phyloP scores from a whole-genome alignment of 1,139 yeast species.

The Sugiyamaella castrensis region DNA sequence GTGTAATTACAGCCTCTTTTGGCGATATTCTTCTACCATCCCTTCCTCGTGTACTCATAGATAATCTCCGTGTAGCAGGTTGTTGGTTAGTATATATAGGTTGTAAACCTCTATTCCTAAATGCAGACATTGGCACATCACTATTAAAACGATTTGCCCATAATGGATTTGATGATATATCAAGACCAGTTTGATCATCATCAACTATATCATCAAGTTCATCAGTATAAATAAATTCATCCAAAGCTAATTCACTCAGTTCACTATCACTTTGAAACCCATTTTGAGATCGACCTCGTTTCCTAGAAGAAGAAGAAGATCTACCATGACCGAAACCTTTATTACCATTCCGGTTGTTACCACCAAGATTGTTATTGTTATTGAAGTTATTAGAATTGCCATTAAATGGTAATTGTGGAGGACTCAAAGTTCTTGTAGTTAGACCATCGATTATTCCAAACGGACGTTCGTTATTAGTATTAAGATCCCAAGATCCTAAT shows the following conservation, averaged over 20 bases:
- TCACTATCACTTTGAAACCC: constrained; percentile 38
- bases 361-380: constrained; percentile 23
- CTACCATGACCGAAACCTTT: constrained; percentile 1
- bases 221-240: constrained; percentile 82
- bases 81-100: constrained; percentile 15
- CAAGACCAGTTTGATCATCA: constrained; percentile 31
- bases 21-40: constrained; percentile 18
- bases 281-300: constrained; percentile 18
- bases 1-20: constrained; percentile 38
- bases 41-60: constrained; percentile 12
- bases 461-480: constrained; percentile 57
- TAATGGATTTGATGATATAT: constrained; percentile 18
- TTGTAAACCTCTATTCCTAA: constrained; percentile 68
- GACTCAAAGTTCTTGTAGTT: constrained; percentile 75
- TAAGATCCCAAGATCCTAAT: constrained; percentile 89
- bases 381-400: constrained; percentile 11
- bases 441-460: constrained; percentile 93
- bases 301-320: constrained; percentile 2
- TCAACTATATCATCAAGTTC: constrained; percentile 80
- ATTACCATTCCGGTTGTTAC: constrained; percentile 17
- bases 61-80: constrained; percentile 16
- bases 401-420: constrained; percentile 12
- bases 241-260: constrained; percentile 70
- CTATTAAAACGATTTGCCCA: constrained; percentile 40
- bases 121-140: constrained; percentile 81